Evolutionary conservation across 352 stramenopile species (phyloP).

Genomic region (Plasmopara halstedii): DNA sequence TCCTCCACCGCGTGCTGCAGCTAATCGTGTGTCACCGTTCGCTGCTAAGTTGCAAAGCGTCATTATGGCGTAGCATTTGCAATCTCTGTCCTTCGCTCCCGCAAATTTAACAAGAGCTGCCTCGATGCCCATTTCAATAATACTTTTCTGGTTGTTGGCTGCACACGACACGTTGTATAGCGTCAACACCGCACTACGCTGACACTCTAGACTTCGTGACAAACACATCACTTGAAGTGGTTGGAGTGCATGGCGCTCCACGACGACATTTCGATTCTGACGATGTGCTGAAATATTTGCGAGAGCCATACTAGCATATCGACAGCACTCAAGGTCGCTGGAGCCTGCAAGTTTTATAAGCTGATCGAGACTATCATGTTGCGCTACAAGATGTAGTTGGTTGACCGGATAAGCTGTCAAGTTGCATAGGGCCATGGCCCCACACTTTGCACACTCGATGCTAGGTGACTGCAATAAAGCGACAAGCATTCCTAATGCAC

Average conservation of each 20-base stretch:
- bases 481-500: constrained; percentile 59
- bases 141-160: constrained; percentile 83
- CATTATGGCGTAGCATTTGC: constrained; percentile 93
- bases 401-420: constrained; percentile 88
- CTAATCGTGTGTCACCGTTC: constrained; percentile 86
- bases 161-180: constrained; percentile 95
- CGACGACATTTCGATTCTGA: constrained; percentile 82
- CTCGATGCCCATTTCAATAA: constrained; percentile 86
- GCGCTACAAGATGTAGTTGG: constrained; percentile 83
- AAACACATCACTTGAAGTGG: constrained; percentile 78
- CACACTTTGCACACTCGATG: constrained; percentile 73
- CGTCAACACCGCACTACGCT: constrained; percentile 85
- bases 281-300: constrained; percentile 89
- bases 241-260: constrained; percentile 73
- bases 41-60: constrained; percentile 93
- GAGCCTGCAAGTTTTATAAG: constrained; percentile 76
- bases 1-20: constrained; percentile 84
- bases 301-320: constrained; percentile 92
- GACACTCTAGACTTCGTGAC: constrained; percentile 81
- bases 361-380: constrained; percentile 59
- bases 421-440: constrained; percentile 94
- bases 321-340: constrained; percentile 65
- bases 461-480: constrained; percentile 37
- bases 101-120: constrained; percentile 83
- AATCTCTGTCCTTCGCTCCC: constrained; percentile 83